Conservation (phyloP, 2,329 filamentous ascomycete species). For the Piedraia hortae region DNA sequence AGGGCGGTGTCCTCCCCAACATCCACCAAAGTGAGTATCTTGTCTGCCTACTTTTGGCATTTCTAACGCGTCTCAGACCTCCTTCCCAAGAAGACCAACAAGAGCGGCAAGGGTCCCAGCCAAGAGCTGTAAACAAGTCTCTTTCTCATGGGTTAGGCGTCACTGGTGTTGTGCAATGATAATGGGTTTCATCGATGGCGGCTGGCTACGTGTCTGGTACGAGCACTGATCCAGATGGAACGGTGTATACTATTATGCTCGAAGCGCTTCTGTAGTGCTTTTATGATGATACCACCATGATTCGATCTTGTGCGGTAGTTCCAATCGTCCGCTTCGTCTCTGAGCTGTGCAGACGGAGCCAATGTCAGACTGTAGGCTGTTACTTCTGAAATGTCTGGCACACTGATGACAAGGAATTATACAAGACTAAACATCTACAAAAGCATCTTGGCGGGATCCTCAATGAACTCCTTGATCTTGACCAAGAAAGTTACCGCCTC, state of each 20-base stretch:
- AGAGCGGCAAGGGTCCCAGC: slow-evolving; percentile 74
- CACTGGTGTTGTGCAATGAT: slow-evolving; percentile 11
- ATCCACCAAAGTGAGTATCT: slow-evolving; percentile 66
- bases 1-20: slow-evolving; percentile 90
- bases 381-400: too few relatives aligned
- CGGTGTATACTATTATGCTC: too few relatives aligned
- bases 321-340: too few relatives aligned
- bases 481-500: slow-evolving; percentile 92
- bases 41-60: slow-evolving; percentile 1
- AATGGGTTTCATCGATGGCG: slow-evolving; percentile 12
- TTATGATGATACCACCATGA: too few relatives aligned
- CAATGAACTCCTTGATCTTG: slow-evolving; percentile 83
- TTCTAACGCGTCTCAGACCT: slow-evolving; percentile 34
- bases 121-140: slow-evolving; percentile 57
- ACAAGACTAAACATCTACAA: too few relatives aligned
- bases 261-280: too few relatives aligned
- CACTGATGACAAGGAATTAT: too few relatives aligned
- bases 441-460: slow-evolving; percentile 83
- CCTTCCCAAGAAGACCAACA: slow-evolving; percentile 89
- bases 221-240: slow-evolving; percentile 3
- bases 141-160: slow-evolving; percentile 10
- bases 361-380: too few relatives aligned
- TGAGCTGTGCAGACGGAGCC: too few relatives aligned
- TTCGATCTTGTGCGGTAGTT: too few relatives aligned
- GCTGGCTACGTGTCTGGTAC: too few relatives aligned